A percentile compares a stretch with the other conserved stretches of the same genome.
These are phyloP conservation scores for Cucurbita ficifolia DNA, from an alignment of 306 rosid genomes.

Conservation along the genomic window DNA sequence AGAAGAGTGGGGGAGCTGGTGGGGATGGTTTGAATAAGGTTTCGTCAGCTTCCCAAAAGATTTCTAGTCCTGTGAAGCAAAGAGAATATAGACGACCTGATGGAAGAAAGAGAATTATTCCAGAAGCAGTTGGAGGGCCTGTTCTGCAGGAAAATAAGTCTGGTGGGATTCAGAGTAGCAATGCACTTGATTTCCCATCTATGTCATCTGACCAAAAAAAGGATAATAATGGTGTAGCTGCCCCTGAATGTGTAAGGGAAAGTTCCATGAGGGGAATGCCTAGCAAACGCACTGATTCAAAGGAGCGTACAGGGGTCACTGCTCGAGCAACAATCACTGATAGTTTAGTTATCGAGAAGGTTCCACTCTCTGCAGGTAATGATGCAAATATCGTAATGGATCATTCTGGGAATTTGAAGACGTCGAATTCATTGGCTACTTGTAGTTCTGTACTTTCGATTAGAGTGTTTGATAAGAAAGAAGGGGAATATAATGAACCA, in stretches of 20 bases:
- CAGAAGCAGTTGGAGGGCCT: conserved; percentile 91
- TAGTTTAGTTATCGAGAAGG: conserved; percentile 78
- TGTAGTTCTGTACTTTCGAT: conserved; percentile 47
- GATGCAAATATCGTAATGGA: conserved; percentile 56
- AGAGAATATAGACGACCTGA: conserved; percentile 95
- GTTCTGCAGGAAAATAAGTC: conserved; percentile 57
- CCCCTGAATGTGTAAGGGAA: conserved; percentile 36
- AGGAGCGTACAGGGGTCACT: conserved; percentile 61
- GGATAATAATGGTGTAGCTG: conserved; percentile 33
- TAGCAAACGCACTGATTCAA: conserved; percentile 38
- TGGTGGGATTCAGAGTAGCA: conserved; percentile 37
- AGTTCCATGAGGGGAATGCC: conserved; percentile 35
- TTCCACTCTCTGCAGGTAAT: conserved; percentile 29
- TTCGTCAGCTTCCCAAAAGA: conserved; percentile 31
- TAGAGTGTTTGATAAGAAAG: conserved; percentile 76
- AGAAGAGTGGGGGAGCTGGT: conserved; percentile 38
- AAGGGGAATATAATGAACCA: conserved; percentile 50
- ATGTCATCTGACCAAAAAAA: conserved; percentile 35
- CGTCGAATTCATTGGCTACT: conserved; percentile 41
- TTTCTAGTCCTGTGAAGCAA: conserved; percentile 86
- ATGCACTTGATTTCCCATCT: conserved; percentile 49
- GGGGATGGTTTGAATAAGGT: conserved; percentile 44
- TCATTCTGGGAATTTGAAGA: conserved; percentile 38
- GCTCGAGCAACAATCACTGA: conserved; percentile 84
- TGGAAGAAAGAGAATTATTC: conserved; percentile 94